Base-by-base conservation (phyloP, 2,329 filamentous ascomycete genomes). In the Fusarium beomiforme region DNA sequence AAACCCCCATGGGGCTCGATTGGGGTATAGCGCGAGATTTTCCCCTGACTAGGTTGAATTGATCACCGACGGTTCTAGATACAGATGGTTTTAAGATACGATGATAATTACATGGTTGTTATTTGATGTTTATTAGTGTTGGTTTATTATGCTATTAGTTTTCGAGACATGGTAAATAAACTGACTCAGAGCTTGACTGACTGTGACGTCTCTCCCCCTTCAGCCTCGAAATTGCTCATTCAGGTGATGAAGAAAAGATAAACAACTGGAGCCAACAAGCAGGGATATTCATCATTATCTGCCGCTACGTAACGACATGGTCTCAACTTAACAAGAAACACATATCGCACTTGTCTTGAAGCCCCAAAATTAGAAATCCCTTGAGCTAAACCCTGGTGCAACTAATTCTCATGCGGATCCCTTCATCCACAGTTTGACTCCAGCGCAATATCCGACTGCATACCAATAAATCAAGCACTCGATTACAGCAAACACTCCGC, bases 391-490 rank as follows among this genome's bases (percentile, higher is more conserved):
- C 59, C 54, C 34, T 55, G 67, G 63, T 61, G 17, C 17, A 61
- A 56, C 67, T 70, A 70, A 70, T 26, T 41, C 23, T 23, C n/a
- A 29, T 66, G 56, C 63, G 64, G 64, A 67, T 47, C 49, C 63
- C 43, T 63, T 63, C 64, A 67, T 67, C 64, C 64, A 63, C 64
- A 68, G 33, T n/a, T 50, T 58, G 55, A 64, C 64, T 58, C 69
- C 69, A 71, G 55, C 37, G 64, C 50, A 71, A 71, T 69, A 67
- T 71, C 69, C 69, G 59, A 41, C 59, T 65, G 44, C 68, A 70
- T 71, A 33, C 69, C 69, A 72, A 70, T 59, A 60, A 72, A 42
- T 37, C 24, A 46, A 23, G 24, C 59, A 43, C 55, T 55, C 44
- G 33, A 50, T 50, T 51, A 53, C 56, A 70, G 50, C 61, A 53